phyloP scores from a whole-genome alignment of 2,329 filamentous ascomycete genomes.

The Chalaropsis ovoidea region DNA sequence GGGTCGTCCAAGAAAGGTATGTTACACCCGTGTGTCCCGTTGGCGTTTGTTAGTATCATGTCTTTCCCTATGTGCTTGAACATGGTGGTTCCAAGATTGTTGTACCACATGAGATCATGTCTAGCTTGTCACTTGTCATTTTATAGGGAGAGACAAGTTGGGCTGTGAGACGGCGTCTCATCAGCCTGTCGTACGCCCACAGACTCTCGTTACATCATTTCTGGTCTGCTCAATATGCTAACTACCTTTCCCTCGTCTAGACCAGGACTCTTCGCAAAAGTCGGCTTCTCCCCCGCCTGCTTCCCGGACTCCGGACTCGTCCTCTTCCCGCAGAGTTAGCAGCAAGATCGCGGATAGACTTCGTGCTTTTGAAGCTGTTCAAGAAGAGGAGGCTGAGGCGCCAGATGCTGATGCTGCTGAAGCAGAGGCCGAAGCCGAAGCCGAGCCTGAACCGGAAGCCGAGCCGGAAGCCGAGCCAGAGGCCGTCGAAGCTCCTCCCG shows the following conservation, averaged over 20 bases:
- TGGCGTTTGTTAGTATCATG: background rate
- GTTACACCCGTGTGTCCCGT: constrained; percentile 26
- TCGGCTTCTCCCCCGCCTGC: constrained; percentile 17
- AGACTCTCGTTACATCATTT: background rate
- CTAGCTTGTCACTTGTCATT: background rate
- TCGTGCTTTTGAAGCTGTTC: constrained; percentile 44
- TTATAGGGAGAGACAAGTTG: background rate
- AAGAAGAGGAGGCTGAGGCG: constrained; percentile 31
- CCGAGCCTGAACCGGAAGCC: background rate
- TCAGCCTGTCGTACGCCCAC: too few relatives aligned
- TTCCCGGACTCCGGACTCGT: background rate
- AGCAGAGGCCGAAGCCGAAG: background rate
- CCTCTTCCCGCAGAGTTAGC: constrained; percentile 19
- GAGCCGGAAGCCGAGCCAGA: constrained; percentile 15
- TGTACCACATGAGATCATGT: background rate
- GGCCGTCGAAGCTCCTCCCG: background rate
- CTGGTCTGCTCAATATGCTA: background rate
- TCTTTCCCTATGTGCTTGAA: background rate
- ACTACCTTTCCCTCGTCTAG: background rate
- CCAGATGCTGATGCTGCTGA: background rate
- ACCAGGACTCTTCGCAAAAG: constrained; percentile 16
- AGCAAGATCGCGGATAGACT: constrained; percentile 48
- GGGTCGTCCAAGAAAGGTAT: constrained; percentile 37
- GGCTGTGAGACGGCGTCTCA: background rate
- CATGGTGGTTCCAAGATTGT: background rate